Conservation (phyloP, 805 yeast species). For the Wickerhamomyces silvicola region DNA sequence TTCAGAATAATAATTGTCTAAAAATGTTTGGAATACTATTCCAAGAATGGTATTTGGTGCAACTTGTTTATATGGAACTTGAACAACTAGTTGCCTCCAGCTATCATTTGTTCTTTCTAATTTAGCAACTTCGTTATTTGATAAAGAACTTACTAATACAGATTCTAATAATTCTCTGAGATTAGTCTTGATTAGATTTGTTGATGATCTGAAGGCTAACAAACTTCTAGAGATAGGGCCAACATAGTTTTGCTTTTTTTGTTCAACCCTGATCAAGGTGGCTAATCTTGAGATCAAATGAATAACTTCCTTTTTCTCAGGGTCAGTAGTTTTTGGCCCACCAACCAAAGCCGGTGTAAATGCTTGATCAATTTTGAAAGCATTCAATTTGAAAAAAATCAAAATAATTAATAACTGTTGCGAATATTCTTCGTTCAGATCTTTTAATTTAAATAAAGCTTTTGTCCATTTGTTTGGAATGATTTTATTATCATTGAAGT, state of each 20-base stretch:
- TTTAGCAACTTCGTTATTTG: slow-evolving; percentile 56
- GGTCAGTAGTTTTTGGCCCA: slow-evolving; percentile 27
- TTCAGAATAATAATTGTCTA: slow-evolving; percentile 12
- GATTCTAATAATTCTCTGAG: slow-evolving; percentile 51
- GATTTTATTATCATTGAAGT: slow-evolving; percentile 24
- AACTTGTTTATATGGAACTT: slow-evolving; percentile 54
- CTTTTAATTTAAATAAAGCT: slow-evolving; percentile 30
- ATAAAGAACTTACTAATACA: slow-evolving; percentile 42
- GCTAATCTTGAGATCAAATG: slow-evolving; percentile 43
- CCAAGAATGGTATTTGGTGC: slow-evolving; percentile 62
- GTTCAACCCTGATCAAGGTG: slow-evolving; percentile 39
- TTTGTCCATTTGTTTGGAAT: slow-evolving; percentile 48
- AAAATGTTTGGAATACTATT: slow-evolving; percentile 42
- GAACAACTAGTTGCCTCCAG: slow-evolving; percentile 53
- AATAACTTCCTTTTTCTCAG: slow-evolving; percentile 27
- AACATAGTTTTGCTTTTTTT: slow-evolving; percentile 48
- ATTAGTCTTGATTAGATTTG: slow-evolving; percentile 44
- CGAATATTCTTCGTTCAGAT: slow-evolving; percentile 25
- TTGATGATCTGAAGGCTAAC: slow-evolving; percentile 59
- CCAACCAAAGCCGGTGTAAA: slow-evolving; percentile 32
- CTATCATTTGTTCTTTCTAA: slow-evolving; percentile 35
- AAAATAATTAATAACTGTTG: slow-evolving; percentile 43
- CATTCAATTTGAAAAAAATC: slow-evolving; percentile 38
- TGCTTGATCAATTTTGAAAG: slow-evolving; percentile 30
- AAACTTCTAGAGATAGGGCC: slow-evolving; percentile 69